These are phyloP conservation scores for Monosporascus sp. DNA, from an alignment of 2,329 filamentous ascomycete genomes.

Conservation along the genomic window DNA sequence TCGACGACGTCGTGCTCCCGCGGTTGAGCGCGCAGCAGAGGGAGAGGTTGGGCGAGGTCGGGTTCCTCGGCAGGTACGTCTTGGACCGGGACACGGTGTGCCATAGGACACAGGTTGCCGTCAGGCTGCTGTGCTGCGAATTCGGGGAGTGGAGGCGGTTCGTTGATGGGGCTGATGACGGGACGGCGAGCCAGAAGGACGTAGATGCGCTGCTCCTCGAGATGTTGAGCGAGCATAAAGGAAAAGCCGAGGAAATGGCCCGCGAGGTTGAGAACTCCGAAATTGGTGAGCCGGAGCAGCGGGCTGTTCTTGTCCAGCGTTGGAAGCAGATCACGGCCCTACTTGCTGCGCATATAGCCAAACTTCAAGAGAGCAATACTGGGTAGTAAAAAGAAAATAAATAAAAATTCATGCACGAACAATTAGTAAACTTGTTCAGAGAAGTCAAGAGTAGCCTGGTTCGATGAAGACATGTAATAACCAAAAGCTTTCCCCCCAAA, in stretches of 20 bases:
- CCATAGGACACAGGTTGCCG: constrained; percentile 50
- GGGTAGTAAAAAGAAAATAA: neutral
- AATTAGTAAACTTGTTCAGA: too few relatives aligned
- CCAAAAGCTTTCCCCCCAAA: neutral
- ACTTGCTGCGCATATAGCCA: constrained; percentile 30
- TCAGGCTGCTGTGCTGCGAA: constrained; percentile 36
- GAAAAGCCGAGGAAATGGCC: constrained; percentile 25
- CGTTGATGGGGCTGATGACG: constrained; percentile 40
- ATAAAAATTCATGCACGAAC: too few relatives aligned
- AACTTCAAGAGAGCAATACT: constrained; percentile 12
- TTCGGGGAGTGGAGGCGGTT: constrained; percentile 39
- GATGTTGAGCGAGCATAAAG: constrained; percentile 33
- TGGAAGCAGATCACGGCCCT: constrained; percentile 39
- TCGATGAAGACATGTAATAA: neutral
- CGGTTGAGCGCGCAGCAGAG: constrained; percentile 29
- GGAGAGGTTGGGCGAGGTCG: constrained; percentile 34
- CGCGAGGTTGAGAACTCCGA: constrained; percentile 21
- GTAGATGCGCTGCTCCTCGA: constrained; percentile 33
- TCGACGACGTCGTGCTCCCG: constrained; percentile 43
- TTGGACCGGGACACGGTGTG: constrained; percentile 46
- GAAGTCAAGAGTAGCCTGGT: neutral
- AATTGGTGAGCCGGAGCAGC: constrained; percentile 28
- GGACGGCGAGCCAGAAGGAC: constrained; percentile 33
- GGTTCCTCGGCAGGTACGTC: constrained; percentile 47
- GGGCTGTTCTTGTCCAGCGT: constrained; percentile 29